Base-by-base conservation (phyloP, 441 rosid species). In the Erodium moschatum region DNA sequence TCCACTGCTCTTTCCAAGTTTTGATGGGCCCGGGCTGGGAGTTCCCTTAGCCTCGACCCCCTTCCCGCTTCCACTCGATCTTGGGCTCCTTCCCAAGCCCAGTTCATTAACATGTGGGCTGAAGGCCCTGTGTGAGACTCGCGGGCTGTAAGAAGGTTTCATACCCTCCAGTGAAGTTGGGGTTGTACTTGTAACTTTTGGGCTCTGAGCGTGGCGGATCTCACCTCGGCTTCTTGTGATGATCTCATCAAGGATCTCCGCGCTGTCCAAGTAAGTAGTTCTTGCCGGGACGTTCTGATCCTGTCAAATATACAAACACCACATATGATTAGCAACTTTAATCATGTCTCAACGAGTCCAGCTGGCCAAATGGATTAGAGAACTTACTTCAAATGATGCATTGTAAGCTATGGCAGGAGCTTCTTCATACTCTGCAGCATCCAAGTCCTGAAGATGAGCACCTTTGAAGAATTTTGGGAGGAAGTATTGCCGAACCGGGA, bases 351-450 rank as follows among this genome's bases (percentile, higher is more conserved):
- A 33, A 33, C 38, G 38, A 5, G 38, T 33, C 38, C 38, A 58
- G 0, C 1, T 9, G 29, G 13, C 7, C 29, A 58, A 58, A 58
- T 19, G 63, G 63, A 58, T 19, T 58, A 20, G 31, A 58, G 16
- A 35, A 74, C 90, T 82, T 84, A 84, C 95, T 24, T 83, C 85
- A 71, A 78, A 79, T 70, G 87, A 31, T 78, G 81, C 66, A 71
- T 84, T 82, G 81, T 78, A 88, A 74, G 88, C 69, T 46, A 85
- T 70, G 7, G 91, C 85, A 61, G 94, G 83, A 73, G 89, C 82
- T 79, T 85, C 95, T 81, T 88, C 95, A 60, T 86, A 88, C 64
- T 84, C 91, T 61, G 95, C 88, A 19, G 91, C 90, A 77, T 88
- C 95, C 78, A 88, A 80, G 73, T 88, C 95, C 65, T 85, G 88